Base-by-base conservation (phyloP, 108 stramenopile genomes). In the Conticribra guillardii region DNA sequence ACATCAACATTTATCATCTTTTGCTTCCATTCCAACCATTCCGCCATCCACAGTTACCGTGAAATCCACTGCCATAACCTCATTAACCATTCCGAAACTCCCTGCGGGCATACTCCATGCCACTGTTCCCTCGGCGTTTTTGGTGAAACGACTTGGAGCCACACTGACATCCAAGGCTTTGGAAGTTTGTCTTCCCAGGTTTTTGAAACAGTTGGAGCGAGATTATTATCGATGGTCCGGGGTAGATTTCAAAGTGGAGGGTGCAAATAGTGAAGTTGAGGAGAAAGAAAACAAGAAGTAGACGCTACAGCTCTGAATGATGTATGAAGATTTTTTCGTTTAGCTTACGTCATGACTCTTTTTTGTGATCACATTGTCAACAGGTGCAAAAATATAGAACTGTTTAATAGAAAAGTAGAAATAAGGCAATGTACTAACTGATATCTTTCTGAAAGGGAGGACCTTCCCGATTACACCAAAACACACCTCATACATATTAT, bases 161-260 rank as follows among this genome's bases (percentile, higher is more conserved):
- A 74, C 76, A 21, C 32, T 81, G 26, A 81, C 80, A 41, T 72
- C 71, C 34, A 76, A 65, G 32, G 80, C 80, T 1, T 44, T 81
- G 58, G 76, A 72, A 16, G 46, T 77, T 67, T 73, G 76, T 46
- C 57, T 81, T n/a, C 80, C 80, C 2, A 51, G 76, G 29, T 81
- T 81, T 60, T 64, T 81, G 30, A 54, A 57, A 16, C 80, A 81
- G 58, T 58, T 81, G 17, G 80, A 81, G 49, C 48, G 65, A 34
- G 80, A 81, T 72, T 75, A 77, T 46, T 44, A 67, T 49, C 49
- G 80, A 9, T 81, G 80, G 80, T 72, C 71, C 5, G 74, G 73
- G 49, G 31, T 52, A 48, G 65, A 50, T 30, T 29, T 30, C 21
- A 30, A 24, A 5, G 53, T 16, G 2, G 53, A 30, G 1, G 54